Conservation (phyloP, 495 filamentous ascomycete genomes). For the Penicillium dipodomyicola region DNA sequence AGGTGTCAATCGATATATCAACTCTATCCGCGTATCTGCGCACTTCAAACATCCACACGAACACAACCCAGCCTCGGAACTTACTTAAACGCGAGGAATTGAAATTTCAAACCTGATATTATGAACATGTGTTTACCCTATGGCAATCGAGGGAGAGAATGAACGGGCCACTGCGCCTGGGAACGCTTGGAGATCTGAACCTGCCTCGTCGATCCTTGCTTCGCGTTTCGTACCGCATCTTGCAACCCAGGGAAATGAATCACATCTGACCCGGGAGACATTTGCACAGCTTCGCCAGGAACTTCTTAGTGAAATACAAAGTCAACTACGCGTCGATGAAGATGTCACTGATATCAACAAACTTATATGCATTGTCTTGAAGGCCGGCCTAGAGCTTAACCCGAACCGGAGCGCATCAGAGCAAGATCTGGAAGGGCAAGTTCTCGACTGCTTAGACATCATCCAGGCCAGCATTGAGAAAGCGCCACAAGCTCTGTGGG, state of each 20-base stretch:
- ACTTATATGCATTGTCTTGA: slow-evolving; percentile 77
- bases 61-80: slow-evolving; percentile 6
- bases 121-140: slow-evolving; percentile 23
- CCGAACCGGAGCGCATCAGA: slow-evolving; percentile 54
- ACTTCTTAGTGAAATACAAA: slow-evolving; percentile 50
- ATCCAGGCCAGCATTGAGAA: slow-evolving; percentile 70
- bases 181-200: slow-evolving; percentile 31
- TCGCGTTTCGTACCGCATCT: slow-evolving; percentile 57
- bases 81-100: neutral
- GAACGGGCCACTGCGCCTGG: slow-evolving; percentile 15
- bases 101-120: neutral
- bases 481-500: slow-evolving; percentile 68
- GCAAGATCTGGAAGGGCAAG: slow-evolving; percentile 53
- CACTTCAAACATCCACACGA: slow-evolving; percentile 2
- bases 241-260: slow-evolving; percentile 40
- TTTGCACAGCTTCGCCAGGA: slow-evolving; percentile 67
- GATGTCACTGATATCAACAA: slow-evolving; percentile 73
- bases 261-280: slow-evolving; percentile 49
- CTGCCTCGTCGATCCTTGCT: slow-evolving; percentile 67
- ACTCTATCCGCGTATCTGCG: slow-evolving; percentile 10
- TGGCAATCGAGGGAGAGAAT: slow-evolving; percentile 30
- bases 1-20: slow-evolving; percentile 25
- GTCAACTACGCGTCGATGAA: slow-evolving; percentile 52
- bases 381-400: slow-evolving; percentile 71
- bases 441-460: slow-evolving; percentile 66